phyloP scores from a whole-genome alignment of 2,329 filamentous ascomycete genomes.

The Rasamsonia emersonii region DNA sequence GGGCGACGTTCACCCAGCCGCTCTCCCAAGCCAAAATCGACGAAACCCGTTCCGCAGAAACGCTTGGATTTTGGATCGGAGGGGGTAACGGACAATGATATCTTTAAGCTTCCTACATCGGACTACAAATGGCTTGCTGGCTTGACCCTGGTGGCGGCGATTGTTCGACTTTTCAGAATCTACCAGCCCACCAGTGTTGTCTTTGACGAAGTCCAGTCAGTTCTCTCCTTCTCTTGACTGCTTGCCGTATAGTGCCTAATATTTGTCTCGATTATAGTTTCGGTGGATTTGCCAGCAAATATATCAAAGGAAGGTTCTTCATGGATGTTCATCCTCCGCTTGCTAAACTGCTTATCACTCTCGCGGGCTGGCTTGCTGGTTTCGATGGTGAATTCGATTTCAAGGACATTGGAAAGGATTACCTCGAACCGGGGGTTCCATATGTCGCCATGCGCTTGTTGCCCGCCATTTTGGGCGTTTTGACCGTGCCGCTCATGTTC shows the following conservation, averaged over 20 bases:
- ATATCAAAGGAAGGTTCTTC: constrained; percentile 98
- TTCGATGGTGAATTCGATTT: constrained; percentile 97
- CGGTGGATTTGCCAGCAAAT: constrained; percentile 95
- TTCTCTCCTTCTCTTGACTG: constrained; percentile 18
- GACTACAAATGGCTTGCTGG: constrained; percentile 72
- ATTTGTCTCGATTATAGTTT: constrained; percentile 53
- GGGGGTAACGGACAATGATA: constrained; percentile 72
- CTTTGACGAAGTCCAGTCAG: constrained; percentile 98
- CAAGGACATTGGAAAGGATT: constrained; percentile 99
- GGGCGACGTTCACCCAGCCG: constrained; percentile 29
- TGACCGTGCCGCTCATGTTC: constrained; percentile 88
- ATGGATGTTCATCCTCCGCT: constrained; percentile 99
- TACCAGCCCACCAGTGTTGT: constrained; percentile 94
- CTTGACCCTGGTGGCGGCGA: constrained; percentile 65
- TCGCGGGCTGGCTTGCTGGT: constrained; percentile 88
- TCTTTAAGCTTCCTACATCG: constrained; percentile 72
- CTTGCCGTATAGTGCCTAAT: constrained; percentile 6
- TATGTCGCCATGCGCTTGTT: constrained; percentile 97
- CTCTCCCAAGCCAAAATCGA: constrained; percentile 32
- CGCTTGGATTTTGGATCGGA: constrained; percentile 38
- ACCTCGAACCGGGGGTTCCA: constrained; percentile 84
- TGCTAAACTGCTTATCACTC: constrained; percentile 90
- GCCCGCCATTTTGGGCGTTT: constrained; percentile 78
- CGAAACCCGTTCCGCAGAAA: constrained; percentile 22
- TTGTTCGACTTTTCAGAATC: constrained; percentile 87